These are phyloP conservation scores for Gracilaria domingensis DNA, from an alignment of 23 red algal species.

Conservation along the genomic window DNA sequence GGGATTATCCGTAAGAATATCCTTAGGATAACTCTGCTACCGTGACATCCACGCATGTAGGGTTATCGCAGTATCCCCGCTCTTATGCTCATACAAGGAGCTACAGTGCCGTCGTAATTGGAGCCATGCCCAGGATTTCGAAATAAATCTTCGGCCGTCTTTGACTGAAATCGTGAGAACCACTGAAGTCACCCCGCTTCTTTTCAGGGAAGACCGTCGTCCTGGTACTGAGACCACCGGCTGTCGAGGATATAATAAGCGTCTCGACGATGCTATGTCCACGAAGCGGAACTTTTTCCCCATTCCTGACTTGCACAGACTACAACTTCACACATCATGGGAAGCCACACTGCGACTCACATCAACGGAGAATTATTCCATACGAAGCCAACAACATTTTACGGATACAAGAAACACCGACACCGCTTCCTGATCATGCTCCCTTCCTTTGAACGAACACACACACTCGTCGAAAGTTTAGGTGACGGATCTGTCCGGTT, in stretches of 20 bases:
- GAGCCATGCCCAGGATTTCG: not conserved
- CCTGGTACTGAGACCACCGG: not conserved
- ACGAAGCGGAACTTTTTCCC: not conserved
- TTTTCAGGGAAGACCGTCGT: not conserved
- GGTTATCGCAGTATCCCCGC: too few species aligned
- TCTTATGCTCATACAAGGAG: too few species aligned
- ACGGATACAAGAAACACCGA: not conserved
- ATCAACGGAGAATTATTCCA: not conserved
- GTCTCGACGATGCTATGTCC: not conserved
- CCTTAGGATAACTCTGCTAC: too few species aligned
- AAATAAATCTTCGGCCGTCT: not conserved
- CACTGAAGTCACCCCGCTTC: not conserved
- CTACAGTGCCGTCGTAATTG: not conserved
- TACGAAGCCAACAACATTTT: not conserved
- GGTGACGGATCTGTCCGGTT: not conserved
- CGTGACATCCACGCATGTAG: too few species aligned
- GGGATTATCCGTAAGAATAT: too few species aligned
- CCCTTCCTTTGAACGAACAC: constrained; percentile 1
- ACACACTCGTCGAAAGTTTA: constrained; percentile 1
- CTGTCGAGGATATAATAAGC: not conserved
- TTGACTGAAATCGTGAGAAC: not conserved
- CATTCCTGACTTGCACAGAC: not conserved
- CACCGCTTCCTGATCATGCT: not conserved
- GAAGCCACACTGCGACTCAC: not conserved
- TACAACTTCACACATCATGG: not conserved